Percentiles rank a stretch among this genome's conserved stretches.
phyloP scores from a whole-genome alignment of 2,329 filamentous ascomycete species.

The Botrytis hyacinthi region DNA sequence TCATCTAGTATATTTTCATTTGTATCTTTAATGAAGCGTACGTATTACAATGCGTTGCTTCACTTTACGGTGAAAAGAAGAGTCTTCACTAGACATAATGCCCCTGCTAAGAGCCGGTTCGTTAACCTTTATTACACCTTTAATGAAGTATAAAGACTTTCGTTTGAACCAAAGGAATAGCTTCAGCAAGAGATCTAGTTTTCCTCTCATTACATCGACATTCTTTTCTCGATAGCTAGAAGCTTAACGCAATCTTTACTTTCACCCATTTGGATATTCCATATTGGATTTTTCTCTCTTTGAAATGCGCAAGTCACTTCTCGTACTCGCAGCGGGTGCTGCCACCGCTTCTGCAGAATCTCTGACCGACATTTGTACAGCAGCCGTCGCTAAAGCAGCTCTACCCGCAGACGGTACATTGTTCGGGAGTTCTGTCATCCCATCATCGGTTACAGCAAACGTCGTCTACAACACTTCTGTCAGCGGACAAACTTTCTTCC shows the following conservation, averaged over 20 bases:
- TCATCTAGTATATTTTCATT: not conserved
- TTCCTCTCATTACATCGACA: not conserved
- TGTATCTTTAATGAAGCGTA: not conserved
- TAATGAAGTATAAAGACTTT: not conserved
- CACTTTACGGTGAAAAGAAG: not conserved
- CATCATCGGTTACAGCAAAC: not conserved
- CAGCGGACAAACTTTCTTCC: not conserved
- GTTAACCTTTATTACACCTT: not conserved
- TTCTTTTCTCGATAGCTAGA: not conserved
- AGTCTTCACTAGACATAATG: not conserved
- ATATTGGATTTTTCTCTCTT: not conserved
- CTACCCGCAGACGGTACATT: not conserved
- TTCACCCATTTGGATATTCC: not conserved
- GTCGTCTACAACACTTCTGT: not conserved
- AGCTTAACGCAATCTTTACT: not conserved
- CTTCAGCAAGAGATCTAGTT: not conserved
- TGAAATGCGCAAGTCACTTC: not conserved
- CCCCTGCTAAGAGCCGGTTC: not conserved
- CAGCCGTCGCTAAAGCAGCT: not conserved
- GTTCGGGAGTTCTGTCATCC: not conserved
- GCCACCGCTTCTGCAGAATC: not conserved
- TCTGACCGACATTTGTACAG: not conserved
- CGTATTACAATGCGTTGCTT: not conserved
- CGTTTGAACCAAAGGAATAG: not conserved
- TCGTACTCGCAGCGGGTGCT: not conserved